Percentiles rank a stretch among this genome's conserved stretches.
phyloP scores from a whole-genome alignment of 257 asterid genomes.

The Verbascum thapsus region DNA sequence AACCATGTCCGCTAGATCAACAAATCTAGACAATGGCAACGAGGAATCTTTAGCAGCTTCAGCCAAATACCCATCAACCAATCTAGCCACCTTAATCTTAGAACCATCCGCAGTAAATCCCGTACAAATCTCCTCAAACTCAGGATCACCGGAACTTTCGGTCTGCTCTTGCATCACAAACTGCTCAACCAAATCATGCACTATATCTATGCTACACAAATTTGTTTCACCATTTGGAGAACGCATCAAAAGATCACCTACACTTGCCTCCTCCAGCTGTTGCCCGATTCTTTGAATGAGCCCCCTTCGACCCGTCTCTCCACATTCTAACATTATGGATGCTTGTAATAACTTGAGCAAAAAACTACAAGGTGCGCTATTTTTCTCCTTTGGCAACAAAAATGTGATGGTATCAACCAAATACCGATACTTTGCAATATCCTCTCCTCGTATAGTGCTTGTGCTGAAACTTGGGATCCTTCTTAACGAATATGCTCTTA shows the following conservation, averaged over 20 bases:
- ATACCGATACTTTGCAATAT: slow-evolving; percentile 49
- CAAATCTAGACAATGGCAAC: slow-evolving; percentile 51
- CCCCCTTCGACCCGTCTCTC: slow-evolving; percentile 51
- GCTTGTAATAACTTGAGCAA: slow-evolving; percentile 67
- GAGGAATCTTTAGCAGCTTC: slow-evolving; percentile 74
- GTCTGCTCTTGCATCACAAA: slow-evolving; percentile 61
- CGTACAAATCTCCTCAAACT: too few relatives aligned
- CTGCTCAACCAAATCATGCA: slow-evolving; percentile 62
- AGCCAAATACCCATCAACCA: slow-evolving; percentile 76
- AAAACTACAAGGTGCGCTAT: slow-evolving; percentile 56
- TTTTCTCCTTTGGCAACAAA: slow-evolving; percentile 58
- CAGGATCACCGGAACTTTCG: too few relatives aligned
- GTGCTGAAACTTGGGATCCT: slow-evolving; percentile 62
- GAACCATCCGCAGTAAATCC: slow-evolving; percentile 53
- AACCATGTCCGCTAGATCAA: slow-evolving; percentile 67
- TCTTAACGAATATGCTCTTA: slow-evolving; percentile 55
- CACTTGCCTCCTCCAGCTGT: slow-evolving; percentile 70
- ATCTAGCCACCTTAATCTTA: slow-evolving; percentile 64
- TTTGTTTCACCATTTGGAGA: too few relatives aligned
- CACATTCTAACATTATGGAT: slow-evolving; percentile 54
- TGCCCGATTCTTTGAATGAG: slow-evolving; percentile 56
- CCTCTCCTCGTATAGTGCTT: slow-evolving; percentile 51
- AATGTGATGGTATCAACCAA: slow-evolving; percentile 59
- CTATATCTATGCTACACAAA: slow-evolving; percentile 48
- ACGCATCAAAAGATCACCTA: slow-evolving; percentile 60